Percentiles rank a stretch among this genome's conserved stretches.
These are phyloP conservation scores for Capsicum rhomboideum DNA, from an alignment of 257 asterid genomes.

Conservation along the genomic window DNA sequence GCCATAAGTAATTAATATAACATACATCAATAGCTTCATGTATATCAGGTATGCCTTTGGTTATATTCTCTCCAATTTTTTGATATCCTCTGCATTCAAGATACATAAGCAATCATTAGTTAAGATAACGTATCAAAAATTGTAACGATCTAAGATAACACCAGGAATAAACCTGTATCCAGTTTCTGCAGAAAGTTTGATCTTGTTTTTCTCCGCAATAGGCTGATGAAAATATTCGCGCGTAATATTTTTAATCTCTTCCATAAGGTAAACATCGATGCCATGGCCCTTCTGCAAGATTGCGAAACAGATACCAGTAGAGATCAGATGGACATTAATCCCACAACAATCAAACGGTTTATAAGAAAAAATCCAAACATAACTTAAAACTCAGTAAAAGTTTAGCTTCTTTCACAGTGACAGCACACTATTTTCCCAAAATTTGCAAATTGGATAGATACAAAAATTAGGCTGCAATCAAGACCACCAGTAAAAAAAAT, in stretches of 20 bases:
- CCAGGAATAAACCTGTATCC: slow-evolving; percentile 68
- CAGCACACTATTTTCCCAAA: neutral
- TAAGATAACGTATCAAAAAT: neutral
- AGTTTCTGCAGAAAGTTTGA: slow-evolving; percentile 61
- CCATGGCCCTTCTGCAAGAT: slow-evolving; percentile 77
- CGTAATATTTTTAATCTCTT: slow-evolving; percentile 52
- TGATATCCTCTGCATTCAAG: slow-evolving; percentile 77
- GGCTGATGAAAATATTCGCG: slow-evolving; percentile 61
- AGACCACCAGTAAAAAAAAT: neutral
- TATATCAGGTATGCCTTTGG: slow-evolving; percentile 76
- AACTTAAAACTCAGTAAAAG: neutral
- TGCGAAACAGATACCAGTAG: neutral
- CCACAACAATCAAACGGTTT: neutral
- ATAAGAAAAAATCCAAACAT: neutral
- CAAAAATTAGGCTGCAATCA: neutral
- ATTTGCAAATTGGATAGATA: neutral
- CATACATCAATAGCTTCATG: slow-evolving; percentile 98
- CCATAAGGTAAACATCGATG: slow-evolving; percentile 52
- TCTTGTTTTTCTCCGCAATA: slow-evolving; percentile 63
- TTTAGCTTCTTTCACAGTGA: neutral
- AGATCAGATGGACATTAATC: neutral
- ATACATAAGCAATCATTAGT: neutral
- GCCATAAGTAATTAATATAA: neutral
- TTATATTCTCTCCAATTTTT: slow-evolving; percentile 60
- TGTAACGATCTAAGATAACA: neutral